Evolutionary conservation across 1,284 basidiomycete species (phyloP).

Genomic region (Leccinum variabile): DNA sequence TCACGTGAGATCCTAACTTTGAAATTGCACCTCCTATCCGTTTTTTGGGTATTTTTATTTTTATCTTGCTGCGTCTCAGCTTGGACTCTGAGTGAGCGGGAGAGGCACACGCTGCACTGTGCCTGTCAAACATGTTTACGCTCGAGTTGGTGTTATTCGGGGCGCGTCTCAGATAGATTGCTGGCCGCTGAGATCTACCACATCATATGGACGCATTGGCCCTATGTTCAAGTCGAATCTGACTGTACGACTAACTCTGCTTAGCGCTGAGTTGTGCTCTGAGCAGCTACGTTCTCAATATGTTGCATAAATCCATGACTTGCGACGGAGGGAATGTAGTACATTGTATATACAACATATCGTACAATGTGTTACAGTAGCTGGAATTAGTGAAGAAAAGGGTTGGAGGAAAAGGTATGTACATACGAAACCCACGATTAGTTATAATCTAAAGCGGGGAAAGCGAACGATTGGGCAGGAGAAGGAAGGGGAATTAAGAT

Average conservation of each 20-base stretch:
- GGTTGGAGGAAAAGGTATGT: background rate
- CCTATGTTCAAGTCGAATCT: background rate
- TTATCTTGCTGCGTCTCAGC: background rate
- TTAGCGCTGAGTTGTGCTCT: background rate
- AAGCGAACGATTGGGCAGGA: background rate
- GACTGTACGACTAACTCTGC: background rate
- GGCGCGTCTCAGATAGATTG: slow-evolving; percentile 3
- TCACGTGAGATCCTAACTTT: background rate
- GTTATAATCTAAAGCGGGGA: background rate
- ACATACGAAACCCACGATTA: background rate
- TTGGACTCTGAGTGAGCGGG: background rate
- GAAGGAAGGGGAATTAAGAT: no score
- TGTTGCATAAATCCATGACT: background rate
- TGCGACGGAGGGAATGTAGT: background rate
- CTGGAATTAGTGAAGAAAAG: background rate
- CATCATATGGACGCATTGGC: background rate
- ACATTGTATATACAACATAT: background rate
- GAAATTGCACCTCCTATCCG: background rate
- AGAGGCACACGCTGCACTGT: background rate
- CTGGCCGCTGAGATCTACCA: background rate
- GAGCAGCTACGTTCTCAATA: background rate
- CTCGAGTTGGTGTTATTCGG: background rate
- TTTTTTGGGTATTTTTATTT: background rate
- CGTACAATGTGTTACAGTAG: background rate
- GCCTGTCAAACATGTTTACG: background rate